phyloP scores from a whole-genome alignment of 176 grass and related monocot species.

The Lolium multiflorum region DNA sequence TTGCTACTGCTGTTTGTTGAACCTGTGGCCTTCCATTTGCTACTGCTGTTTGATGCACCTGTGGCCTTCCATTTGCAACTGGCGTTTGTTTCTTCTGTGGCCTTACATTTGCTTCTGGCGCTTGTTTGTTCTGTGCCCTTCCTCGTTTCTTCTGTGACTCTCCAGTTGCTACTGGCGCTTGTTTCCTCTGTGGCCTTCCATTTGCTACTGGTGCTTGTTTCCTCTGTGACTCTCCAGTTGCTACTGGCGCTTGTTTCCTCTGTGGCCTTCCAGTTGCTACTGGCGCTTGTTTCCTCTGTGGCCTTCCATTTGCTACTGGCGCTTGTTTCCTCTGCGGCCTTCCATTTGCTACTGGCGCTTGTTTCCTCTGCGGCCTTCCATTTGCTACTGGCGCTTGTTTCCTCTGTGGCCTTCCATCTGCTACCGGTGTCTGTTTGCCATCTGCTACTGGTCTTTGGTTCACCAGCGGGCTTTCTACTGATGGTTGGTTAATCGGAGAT shows the following conservation, averaged over 20 bases:
- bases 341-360: constrained; percentile 30
- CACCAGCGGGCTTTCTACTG: constrained; percentile 31
- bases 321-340: background rate
- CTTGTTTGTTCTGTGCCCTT: background rate
- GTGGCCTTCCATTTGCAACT: no score
- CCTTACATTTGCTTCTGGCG: constrained; percentile 18
- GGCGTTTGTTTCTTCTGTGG: background rate
- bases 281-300: background rate
- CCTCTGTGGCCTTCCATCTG: constrained; percentile 26
- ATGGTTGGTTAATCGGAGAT: constrained; percentile 41
- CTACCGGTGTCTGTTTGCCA: constrained; percentile 19
- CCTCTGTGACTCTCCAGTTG: background rate
- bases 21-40: constrained; percentile 30
- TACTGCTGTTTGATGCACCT: no score
- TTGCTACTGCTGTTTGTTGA: background rate
- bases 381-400: constrained; percentile 29
- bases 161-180: no score
- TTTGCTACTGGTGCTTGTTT: constrained; percentile 4
- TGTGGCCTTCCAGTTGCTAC: no score
- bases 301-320: background rate
- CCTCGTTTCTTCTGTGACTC: background rate
- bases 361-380: constrained; percentile 19
- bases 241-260: no score
- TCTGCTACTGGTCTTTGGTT: constrained; percentile 9
- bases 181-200: background rate